phyloP scores from a whole-genome alignment of 2,329 filamentous ascomycete genomes.

The Ambrosiella cleistominuta region DNA sequence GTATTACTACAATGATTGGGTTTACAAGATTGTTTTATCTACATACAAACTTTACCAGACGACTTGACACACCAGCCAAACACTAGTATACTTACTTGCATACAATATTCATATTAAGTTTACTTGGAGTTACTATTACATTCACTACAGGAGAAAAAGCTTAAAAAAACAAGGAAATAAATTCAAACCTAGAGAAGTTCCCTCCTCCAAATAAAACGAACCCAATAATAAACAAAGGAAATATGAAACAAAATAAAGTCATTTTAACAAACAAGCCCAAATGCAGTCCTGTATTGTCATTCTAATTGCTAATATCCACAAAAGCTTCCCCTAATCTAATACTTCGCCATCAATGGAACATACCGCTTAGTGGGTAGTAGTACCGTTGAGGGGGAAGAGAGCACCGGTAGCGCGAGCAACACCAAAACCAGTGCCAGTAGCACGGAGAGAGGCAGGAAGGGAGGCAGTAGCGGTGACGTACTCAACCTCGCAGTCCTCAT shows the following conservation, averaged over 20 bases:
- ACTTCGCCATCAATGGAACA: background rate
- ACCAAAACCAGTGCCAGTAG: slow-evolving; percentile 18
- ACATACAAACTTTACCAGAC: too few relatives aligned
- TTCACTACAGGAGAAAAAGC: background rate
- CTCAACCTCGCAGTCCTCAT: slow-evolving; percentile 10
- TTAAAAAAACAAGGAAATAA: background rate
- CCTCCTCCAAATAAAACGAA: background rate
- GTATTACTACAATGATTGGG: too few relatives aligned
- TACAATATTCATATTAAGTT: background rate
- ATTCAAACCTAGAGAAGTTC: background rate
- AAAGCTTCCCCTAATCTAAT: background rate
- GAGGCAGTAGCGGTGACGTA: slow-evolving; percentile 14
- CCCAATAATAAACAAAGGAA: slow-evolving; percentile 3
- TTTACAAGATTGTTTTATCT: too few relatives aligned
- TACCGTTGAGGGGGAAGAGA: slow-evolving; percentile 25
- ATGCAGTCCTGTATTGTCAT: background rate
- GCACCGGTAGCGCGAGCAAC: slow-evolving; percentile 19
- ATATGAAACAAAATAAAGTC: slow-evolving; percentile 2
- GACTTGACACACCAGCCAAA: too few relatives aligned
- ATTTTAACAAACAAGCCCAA: slow-evolving; percentile 3
- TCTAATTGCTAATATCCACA: background rate
- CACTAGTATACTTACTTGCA: too few relatives aligned
- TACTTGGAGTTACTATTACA: background rate
- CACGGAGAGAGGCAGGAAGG: slow-evolving; percentile 17
- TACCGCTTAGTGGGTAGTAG: slow-evolving; percentile 18